Base-by-base conservation (phyloP, 2,329 filamentous ascomycete genomes). In the Paraconiothyrium sp. region DNA sequence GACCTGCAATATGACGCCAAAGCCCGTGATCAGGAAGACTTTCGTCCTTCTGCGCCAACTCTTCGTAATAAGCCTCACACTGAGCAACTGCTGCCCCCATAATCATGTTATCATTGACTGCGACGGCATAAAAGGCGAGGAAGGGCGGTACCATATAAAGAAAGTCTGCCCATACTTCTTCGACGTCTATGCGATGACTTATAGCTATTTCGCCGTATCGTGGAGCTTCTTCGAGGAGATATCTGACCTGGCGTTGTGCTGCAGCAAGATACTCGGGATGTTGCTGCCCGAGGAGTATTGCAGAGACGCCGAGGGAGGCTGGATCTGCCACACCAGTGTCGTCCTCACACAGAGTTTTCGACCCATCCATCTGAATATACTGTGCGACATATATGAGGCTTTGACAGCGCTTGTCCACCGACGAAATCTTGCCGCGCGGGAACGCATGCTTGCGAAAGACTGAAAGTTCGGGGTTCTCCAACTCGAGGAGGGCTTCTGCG, bases 91-190 rank as follows among this genome's bases (percentile, higher is more conserved):
- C 77, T 59, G 77, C 73, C 16, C 67, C 62, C 37, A 82, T 60
- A n/a, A 79, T 60, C 7, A 54, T 64, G 14, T 72, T 27, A 55
- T 84, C 72, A 13, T 74, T 65, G 0, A 66, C 71, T 16, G 75
- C 76, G 4, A 82, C 78, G 24, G 76, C 82, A 67, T 80, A 80
- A 64, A 82, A 84, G 2, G 82, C 82, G n/a, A 84, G 70, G 39
- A 81, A 81, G 0, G 84, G 83, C 24, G 83, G 82, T 1, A 78
- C 78, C 83, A 84, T 84, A 64, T 81, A 82, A 4, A 84, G 59
- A 63, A 80, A 83, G 67, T 85, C 84, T 14, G 81, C 78, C 81
- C 83, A 84, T 6, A 84, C 71, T 58, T 84, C 81, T 4, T 78
- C 65, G 4, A 74, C 72, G 20, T 79, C 74, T 32, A 78, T 69